phyloP scores from a whole-genome alignment of 2,329 filamentous ascomycete genomes.

The Phymatotrichopsis omnivora region DNA sequence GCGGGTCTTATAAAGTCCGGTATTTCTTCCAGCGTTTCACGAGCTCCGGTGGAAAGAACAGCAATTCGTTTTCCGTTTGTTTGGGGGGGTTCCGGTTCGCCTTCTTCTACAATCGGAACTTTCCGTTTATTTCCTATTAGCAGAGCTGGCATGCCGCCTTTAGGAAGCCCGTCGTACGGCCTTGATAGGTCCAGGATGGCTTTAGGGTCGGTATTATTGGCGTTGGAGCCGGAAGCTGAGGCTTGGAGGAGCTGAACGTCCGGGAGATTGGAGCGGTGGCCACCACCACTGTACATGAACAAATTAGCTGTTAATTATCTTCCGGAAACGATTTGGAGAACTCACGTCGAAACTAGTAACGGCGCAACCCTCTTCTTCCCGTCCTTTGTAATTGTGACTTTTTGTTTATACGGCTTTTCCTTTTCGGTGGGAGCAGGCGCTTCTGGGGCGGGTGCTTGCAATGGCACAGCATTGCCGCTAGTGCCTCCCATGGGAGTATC shows the following conservation, averaged over 20 bases:
- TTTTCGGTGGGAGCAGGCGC: conserved; percentile 30
- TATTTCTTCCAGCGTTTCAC: conserved; percentile 39
- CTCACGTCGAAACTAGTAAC: conserved; percentile 66
- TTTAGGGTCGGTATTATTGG: conserved; percentile 45
- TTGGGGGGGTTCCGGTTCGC: conserved; percentile 45
- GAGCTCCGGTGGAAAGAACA: conserved; percentile 52
- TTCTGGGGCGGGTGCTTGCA: conserved; percentile 20
- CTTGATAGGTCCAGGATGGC: conserved; percentile 83
- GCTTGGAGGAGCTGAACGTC: conserved; percentile 31
- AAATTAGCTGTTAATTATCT: conserved; percentile 5
- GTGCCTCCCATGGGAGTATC: conserved; percentile 25
- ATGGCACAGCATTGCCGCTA: conserved; percentile 27
- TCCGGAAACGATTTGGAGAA: conserved; percentile 1
- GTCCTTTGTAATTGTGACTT: conserved; percentile 91
- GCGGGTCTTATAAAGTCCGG: conserved; percentile 83
- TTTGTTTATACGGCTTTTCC: conserved; percentile 58
- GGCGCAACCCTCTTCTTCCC: conserved; percentile 94
- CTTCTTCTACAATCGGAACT: conserved; percentile 66
- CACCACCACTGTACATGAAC: conserved; percentile 20
- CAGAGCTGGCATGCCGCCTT: conserved; percentile 75
- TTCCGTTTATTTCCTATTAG: conserved; percentile 91
- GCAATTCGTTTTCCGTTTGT: conserved; percentile 42
- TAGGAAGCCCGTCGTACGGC: conserved; percentile 84
- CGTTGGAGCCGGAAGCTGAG: conserved; percentile 24
- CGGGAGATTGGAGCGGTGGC: conserved; percentile 30